Conservation (phyloP, 2,329 filamentous ascomycete genomes). For the Decorospora gaudefroyi region DNA sequence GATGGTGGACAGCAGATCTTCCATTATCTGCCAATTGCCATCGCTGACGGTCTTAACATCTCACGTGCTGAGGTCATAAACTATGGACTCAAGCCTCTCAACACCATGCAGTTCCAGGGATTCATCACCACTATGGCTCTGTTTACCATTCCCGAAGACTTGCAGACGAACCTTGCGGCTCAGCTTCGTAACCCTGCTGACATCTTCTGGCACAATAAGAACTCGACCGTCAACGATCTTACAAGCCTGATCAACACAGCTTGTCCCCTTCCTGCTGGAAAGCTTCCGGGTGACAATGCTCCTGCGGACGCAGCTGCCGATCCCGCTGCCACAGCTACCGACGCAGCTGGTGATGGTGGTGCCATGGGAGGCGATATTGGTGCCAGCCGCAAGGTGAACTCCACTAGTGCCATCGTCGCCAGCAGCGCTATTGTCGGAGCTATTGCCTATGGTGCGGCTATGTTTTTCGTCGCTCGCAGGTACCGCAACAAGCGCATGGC, state of each 20-base stretch:
- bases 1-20: conserved; percentile 85
- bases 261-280: conserved; percentile 66
- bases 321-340: conserved; percentile 40
- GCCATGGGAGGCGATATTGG: conserved; percentile 56
- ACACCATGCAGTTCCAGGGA: conserved; percentile 69
- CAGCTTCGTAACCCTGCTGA: conserved; percentile 74
- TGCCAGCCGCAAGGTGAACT: conserved; percentile 62
- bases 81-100: conserved; percentile 73
- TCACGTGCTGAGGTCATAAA: conserved; percentile 62
- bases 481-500: conserved; percentile 84
- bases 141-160: conserved; percentile 53
- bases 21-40: conserved; percentile 70
- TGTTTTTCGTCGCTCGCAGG: conserved; percentile 89
- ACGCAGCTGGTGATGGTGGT: conserved; percentile 52
- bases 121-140: conserved; percentile 80
- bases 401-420: conserved; percentile 70
- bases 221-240: conserved; percentile 69
- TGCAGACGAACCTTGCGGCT: conserved; percentile 62
- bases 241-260: conserved; percentile 82
- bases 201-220: conserved; percentile 72
- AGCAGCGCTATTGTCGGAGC: conserved; percentile 77
- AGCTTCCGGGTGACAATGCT: conserved; percentile 49
- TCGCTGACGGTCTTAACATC: conserved; percentile 66
- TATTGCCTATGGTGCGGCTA: conserved; percentile 86
- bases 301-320: conserved; percentile 49